phyloP scores from a whole-genome alignment of 768 basidiomycete genomes.

The Tricholoma saponaceum region DNA sequence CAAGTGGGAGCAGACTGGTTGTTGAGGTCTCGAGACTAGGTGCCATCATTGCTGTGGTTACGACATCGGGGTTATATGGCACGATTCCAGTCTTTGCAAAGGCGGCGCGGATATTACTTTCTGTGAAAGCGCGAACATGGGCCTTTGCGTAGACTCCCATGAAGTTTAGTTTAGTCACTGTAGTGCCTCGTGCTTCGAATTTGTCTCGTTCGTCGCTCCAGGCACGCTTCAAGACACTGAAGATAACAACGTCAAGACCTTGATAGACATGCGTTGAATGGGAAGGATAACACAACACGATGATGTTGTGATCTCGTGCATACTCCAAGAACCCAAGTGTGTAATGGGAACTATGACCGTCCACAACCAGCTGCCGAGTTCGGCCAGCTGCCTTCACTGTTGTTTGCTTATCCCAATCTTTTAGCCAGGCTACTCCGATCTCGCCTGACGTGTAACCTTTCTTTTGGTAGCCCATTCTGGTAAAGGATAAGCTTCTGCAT shows the following conservation, averaged over 20 bases:
- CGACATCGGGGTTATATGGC: background rate
- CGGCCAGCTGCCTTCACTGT: slow-evolving; percentile 27
- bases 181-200: slow-evolving; percentile 8
- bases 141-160: background rate
- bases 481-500: slow-evolving; percentile 1
- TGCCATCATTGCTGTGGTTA: slow-evolving; percentile 17
- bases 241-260: slow-evolving; percentile 42
- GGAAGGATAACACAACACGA: background rate
- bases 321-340: slow-evolving; percentile 19
- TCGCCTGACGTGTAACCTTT: background rate
- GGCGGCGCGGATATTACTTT: background rate
- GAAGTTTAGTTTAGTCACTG: background rate
- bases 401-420: slow-evolving; percentile 14
- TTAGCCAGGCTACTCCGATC: no score
- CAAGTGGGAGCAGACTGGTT: slow-evolving; percentile 18
- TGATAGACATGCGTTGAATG: slow-evolving; percentile 33
- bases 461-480: slow-evolving; percentile 20
- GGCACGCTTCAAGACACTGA: slow-evolving; percentile 32
- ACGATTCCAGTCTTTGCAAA: background rate
- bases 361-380: slow-evolving; percentile 33
- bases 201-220: slow-evolving; percentile 2
- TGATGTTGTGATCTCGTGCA: slow-evolving; percentile 21
- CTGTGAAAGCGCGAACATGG: background rate
- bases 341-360: slow-evolving; percentile 13
- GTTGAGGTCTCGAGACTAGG: slow-evolving; percentile 17